phyloP scores from a whole-genome alignment of 2,329 filamentous ascomycete genomes.

The Arthrobotrys musiformis region DNA sequence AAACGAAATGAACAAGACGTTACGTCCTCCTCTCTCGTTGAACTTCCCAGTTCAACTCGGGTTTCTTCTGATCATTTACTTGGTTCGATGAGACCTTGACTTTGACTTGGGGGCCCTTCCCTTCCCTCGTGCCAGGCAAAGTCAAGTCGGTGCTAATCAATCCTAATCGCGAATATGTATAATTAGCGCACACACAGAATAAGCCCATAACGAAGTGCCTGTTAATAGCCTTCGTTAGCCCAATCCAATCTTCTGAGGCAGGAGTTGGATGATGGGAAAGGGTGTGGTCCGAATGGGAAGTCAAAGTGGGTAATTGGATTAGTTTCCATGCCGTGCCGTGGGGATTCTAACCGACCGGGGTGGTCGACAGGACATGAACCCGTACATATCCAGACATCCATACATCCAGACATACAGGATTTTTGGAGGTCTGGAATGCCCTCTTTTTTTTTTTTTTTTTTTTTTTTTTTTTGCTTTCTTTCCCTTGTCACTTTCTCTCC shows the following conservation, averaged over 20 bases:
- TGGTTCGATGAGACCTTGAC: constrained; percentile 32
- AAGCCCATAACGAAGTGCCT: constrained; percentile 17
- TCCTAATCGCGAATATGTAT: constrained; percentile 36
- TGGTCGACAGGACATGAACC: not conserved
- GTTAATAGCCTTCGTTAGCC: constrained; percentile 41
- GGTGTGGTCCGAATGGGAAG: constrained; percentile 48
- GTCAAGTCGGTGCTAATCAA: constrained; percentile 41
- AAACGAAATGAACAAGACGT: too few relatives aligned
- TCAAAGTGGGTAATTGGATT: constrained; percentile 52
- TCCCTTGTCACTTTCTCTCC: too few relatives aligned
- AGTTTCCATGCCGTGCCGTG: constrained; percentile 56
- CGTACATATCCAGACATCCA: too few relatives aligned
- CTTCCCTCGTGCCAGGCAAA: constrained; percentile 35
- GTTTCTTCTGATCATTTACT: constrained; percentile 32
- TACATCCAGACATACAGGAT: too few relatives aligned
- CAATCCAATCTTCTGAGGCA: constrained; percentile 48
- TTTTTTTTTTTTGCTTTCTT: too few relatives aligned
- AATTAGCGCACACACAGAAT: constrained; percentile 42
- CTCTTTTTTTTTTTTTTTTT: constrained; percentile 48
- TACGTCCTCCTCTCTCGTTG: constrained; percentile 29
- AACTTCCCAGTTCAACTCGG: constrained; percentile 28
- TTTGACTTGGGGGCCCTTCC: too few relatives aligned
- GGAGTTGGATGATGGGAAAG: constrained; percentile 38
- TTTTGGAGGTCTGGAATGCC: constrained; percentile 54
- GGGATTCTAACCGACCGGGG: constrained; percentile 54